A percentile compares a stretch with the other conserved stretches of the same genome.
Evolutionary conservation across 2,329 filamentous ascomycete species (phyloP).

Genomic region (Eutypella sp.): DNA sequence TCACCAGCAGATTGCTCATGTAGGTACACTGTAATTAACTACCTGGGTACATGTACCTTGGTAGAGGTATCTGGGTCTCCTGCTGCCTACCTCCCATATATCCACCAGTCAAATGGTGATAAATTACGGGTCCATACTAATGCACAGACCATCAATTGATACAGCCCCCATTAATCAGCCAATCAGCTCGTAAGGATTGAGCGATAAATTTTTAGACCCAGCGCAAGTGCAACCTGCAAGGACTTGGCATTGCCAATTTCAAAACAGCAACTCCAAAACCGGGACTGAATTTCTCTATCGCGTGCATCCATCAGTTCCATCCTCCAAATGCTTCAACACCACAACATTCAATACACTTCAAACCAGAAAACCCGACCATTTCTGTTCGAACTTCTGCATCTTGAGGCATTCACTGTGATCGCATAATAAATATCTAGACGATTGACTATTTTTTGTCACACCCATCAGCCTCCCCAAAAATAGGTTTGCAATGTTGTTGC

Average conservation of each 20-base stretch:
- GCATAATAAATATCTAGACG: constrained; percentile 11
- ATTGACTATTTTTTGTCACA: constrained; percentile 19
- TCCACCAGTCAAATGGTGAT: too few relatives aligned
- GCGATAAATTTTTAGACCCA: background rate
- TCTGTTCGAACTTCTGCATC: constrained; percentile 3
- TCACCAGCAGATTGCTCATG: too few relatives aligned
- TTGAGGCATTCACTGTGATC: constrained; percentile 10
- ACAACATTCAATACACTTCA: constrained; percentile 19
- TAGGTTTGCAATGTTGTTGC: constrained; percentile 4
- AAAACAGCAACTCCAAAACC: constrained; percentile 2
- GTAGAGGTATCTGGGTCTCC: too few relatives aligned
- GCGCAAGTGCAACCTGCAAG: background rate
- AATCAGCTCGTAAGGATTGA: background rate
- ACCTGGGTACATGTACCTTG: too few relatives aligned
- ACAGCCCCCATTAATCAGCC: background rate
- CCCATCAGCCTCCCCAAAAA: background rate
- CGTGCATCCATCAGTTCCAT: background rate
- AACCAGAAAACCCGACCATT: constrained; percentile 4
- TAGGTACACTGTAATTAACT: too few relatives aligned
- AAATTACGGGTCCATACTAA: background rate
- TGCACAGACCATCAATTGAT: background rate
- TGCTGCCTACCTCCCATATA: too few relatives aligned
- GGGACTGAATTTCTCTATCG: too few relatives aligned
- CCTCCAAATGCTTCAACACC: constrained; percentile 12
- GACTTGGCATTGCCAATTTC: constrained; percentile 19